Evolutionary conservation across 257 asterid genomes (phyloP), one percentile per base, ranked within the genome.

Genomic region (Solanum phureja): DNA sequence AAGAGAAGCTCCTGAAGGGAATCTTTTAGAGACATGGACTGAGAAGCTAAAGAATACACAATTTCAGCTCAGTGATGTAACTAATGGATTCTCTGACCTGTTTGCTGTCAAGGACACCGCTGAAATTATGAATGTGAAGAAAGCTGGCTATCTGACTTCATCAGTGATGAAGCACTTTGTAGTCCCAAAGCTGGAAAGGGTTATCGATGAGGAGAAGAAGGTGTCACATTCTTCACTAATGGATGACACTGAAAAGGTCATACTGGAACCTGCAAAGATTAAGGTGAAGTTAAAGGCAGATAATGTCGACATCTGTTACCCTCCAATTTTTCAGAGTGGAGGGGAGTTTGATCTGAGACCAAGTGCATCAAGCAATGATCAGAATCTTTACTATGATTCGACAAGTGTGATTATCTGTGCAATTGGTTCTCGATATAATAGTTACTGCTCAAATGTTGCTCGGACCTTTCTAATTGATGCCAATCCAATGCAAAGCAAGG

Each of bases 311-410:
- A 89, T 89, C 83, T 89, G 91, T 84, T 87, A 87, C 64, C 89
- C 90, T 49, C 90, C 90, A 46, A 89, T 89, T 81, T 89, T 89
- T 83, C 90, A 89, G 89, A 89, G 89, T 87, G 91, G 91, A n/a
- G 91, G 91, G 35, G 88, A 87, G 46, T 89, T 89, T 56, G 91
- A 89, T 89, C 86, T 89, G 69, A 89, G 60, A 87, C 88, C 91
- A 83, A 89, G 91, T 75, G 91, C 91, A 11, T 68, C 89, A 38
- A 87, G 91, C 88, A 89, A 89, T 75, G 91, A 89, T 37, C 84
- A 81, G 49, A 62, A 64, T 33, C 88, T 89, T 83, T 87, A 89
- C 83, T 89, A 89, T 49, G 91, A 89, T 87, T 89, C 91, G 13
- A 87, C 89, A 69, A 89, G 89, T 84, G 91, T 89, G 85, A 89